These are phyloP conservation scores for Amanita exitialis DNA, from an alignment of 768 basidiomycete species.

Conservation along the genomic window DNA sequence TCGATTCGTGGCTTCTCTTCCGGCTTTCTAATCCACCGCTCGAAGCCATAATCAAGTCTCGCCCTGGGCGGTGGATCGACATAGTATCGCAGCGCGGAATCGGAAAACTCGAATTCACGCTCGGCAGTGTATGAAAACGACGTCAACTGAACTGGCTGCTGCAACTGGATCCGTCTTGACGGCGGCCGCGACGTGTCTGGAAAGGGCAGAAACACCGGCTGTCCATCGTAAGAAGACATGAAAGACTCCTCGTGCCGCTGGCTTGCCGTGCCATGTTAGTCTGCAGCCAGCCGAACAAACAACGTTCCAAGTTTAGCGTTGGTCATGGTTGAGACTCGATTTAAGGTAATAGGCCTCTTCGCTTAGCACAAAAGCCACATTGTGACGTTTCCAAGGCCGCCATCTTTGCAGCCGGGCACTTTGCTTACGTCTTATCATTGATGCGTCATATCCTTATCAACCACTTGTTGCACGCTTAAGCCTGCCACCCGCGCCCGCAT, in stretches of 20 bases:
- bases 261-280: background rate
- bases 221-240: background rate
- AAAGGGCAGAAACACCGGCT: constrained; percentile 9
- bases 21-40: constrained; percentile 56
- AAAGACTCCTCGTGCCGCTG: background rate
- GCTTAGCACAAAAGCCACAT: too few species aligned
- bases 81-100: constrained; percentile 66
- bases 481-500: background rate
- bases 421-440: background rate
- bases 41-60: constrained; percentile 61
- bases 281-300: background rate
- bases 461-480: background rate
- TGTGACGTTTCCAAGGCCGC: too few species aligned
- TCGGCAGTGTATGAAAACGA: constrained; percentile 63
- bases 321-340: too few species aligned
- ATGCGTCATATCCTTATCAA: background rate
- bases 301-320: background rate
- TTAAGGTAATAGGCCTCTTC: too few species aligned
- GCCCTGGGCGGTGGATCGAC: constrained; percentile 56
- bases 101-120: constrained; percentile 49
- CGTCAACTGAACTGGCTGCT: constrained; percentile 57
- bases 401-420: background rate
- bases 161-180: constrained; percentile 36
- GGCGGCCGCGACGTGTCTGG: constrained; percentile 11
- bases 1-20: constrained; percentile 66